Base-by-base conservation (phyloP, 208 protist genomes). In the Strigomonas oncopelti region DNA sequence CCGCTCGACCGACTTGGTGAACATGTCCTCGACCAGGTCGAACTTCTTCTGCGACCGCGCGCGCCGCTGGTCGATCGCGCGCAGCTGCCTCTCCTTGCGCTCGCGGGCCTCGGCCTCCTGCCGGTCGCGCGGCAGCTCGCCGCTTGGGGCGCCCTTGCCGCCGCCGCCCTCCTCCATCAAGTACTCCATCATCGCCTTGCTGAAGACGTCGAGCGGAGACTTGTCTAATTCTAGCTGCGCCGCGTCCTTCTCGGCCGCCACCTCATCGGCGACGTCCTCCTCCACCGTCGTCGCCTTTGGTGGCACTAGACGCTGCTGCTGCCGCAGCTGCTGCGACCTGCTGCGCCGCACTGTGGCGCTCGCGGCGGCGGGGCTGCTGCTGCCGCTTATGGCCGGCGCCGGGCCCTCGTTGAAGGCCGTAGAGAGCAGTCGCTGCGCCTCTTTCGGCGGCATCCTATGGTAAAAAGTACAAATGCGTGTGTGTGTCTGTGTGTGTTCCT, bases 11-110 rank as follows among this genome's bases (percentile, higher is more conserved):
- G 87, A 80, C 27, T 81, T 74, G 14, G 69, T 51, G 59, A 81
- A 94, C 73, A 94, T 90, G 8, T 85, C 81, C n/a, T 92, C 89
- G 5, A 94, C 84, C 7, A 87, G 70, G 63, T 91, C 77, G 62
- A 83, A 89, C n/a, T 77, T 67, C 18, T 74, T 53, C 67, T 73
- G 56, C 29, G 77, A 75, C 29, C 59, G 56, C 18, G 64, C 55
- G 25, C 78, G 78, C 0, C 80, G 79, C 16, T 56, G 36, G 61
- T 87, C 73, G 36, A 87, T 86, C n/a, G 65, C 52, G 34, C 58
- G 18, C 8, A 91, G 48, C 69, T 87, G 83, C n/a, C 56, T 53
- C 69, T 83, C 74, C 5, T 80, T 84, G 45, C 62, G 54, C 1
- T 68, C 75, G 27, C 74, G 70, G 16, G 34, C 60, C 27, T 68